Evolutionary conservation across 805 yeast species (phyloP), one percentile per base, ranked within the genome.

Genomic region (Candida chauliodis): DNA sequence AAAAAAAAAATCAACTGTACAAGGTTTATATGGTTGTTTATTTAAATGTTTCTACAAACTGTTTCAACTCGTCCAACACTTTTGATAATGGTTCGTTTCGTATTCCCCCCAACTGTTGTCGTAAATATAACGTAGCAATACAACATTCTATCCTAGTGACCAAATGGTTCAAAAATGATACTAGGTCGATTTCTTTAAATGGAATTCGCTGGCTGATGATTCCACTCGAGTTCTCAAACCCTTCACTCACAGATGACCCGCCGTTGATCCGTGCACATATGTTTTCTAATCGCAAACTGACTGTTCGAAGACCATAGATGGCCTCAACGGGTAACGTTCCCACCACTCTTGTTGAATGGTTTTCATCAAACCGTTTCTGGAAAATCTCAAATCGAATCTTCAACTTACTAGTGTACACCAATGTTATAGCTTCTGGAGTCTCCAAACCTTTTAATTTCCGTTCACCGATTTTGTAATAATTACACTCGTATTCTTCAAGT

Each of bases 401-500:
- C 40, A 90, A 63, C 19, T 70, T 66, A 39, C 69, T 67, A 2
- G 98, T 95, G 63, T 82, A 90, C 0, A 80, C 77, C 33, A 88
- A 69, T 17, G 95, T 85, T 11, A 93, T 81, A 26, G 74, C 73
- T 58, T 93, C 99, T 2, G 95, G 95, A 24, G 89, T 81, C 72
- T 93, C 99, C 13, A 93, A 72, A 14, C 99, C 99, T 58, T 93
- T 93, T 53, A 93, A 71, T 58, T 90, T 89, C 54, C 78, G 81
- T 53, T 89, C 95, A 17, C 99, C 99, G 36, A 86, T 62, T 32
- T 77, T 79, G 44, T 74, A 75, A 42, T 79, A 73, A 10, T 63
- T 71, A 72, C 82, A 83, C 0, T 95, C 96, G 37, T 80, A 73
- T 36, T 76, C 80, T 27, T 78, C 78, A 31, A 91, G 60, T 48